These are phyloP conservation scores for Malbranchea zuffiana DNA, from an alignment of 2,329 filamentous ascomycete genomes.

Conservation along the genomic window DNA sequence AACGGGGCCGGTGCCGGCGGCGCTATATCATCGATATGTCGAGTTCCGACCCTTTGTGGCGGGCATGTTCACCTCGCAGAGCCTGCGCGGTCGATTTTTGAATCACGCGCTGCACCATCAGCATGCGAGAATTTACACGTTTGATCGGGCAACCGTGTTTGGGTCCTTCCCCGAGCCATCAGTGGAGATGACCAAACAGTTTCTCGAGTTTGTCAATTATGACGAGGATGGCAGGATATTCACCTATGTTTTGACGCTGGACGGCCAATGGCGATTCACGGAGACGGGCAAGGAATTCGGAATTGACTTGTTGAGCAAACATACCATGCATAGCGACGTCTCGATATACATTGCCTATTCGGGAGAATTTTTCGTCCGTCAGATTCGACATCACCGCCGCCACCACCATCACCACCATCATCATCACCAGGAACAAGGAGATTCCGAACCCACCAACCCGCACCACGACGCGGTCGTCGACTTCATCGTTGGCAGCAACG, in stretches of 20 bases:
- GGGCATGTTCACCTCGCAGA: conserved; percentile 71
- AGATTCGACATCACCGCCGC: conserved; percentile 32
- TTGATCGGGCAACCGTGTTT: conserved; percentile 62
- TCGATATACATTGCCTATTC: conserved; percentile 83
- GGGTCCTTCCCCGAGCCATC: conserved; percentile 57
- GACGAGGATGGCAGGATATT: conserved; percentile 78
- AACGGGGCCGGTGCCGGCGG: conserved; percentile 64
- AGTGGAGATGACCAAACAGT: conserved; percentile 61
- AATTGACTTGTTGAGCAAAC: conserved; percentile 84
- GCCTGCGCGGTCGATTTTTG: conserved; percentile 66
- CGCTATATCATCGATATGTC: conserved; percentile 83
- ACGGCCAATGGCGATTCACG: conserved; percentile 79
- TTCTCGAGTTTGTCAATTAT: conserved; percentile 76
- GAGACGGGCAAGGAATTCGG: conserved; percentile 94
- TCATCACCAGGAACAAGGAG: conserved; percentile 5
- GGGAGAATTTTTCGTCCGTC: conserved; percentile 83
- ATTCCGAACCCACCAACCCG: conserved; percentile 31
- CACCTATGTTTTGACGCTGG: conserved; percentile 83
- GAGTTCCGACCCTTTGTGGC: conserved; percentile 87
- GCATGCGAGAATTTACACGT: conserved; percentile 81
- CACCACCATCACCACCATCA: conserved; percentile 21
- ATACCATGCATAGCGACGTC: conserved; percentile 94
- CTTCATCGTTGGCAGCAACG: conserved; percentile 21
- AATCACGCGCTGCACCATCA: conserved; percentile 84
- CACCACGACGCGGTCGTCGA: conserved; percentile 23